Base-by-base conservation (phyloP, 352 stramenopile genomes). In the Phytophthora foliorum region DNA sequence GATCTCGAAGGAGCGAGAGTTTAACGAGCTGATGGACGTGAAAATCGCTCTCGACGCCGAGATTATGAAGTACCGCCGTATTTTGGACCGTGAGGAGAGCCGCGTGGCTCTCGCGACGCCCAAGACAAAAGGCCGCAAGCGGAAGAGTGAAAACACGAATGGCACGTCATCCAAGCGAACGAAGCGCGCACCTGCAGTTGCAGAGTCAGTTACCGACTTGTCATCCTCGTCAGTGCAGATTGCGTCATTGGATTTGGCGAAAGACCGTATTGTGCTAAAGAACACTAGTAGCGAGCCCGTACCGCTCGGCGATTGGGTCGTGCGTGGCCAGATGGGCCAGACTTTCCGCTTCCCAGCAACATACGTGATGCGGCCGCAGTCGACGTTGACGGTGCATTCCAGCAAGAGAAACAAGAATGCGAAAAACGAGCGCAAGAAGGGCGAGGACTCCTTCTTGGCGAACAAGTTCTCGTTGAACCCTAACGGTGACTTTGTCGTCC, bases 21-120 rank as follows among this genome's bases (percentile, higher is more conserved):
- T 95, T 51, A 95, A 95, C 57, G 88, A 95, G 59, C 78, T 95
- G 45, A 95, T 95, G 88, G 88, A 95, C 57, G 86, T 95, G 25
- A 95, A 95, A 62, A 95, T 95, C 51, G 83, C 78, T 1, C 75
- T 93, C 21, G 82, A 89, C 48, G 77, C 81, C 19, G 88, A 95
- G 69, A 93, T 95, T 57, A 88, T 82, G 62, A 86, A 89, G 44
- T 95, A 95, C 63, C 84, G 81, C 24, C 85, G 84, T 22, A 95
- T 95, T 69, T 73, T 95, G 57, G 86, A 93, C 68, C 88, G 88
- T 17, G 85, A 95, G 62, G 85, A 93, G 61, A 87, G 67, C 21
- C 86, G 85, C 27, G 82, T 93, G 1, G 82, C 82, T 48, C 62
- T 88, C 5, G 67, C 83, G n/a, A 92, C 82, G 10, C 85, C 81